Base-by-base conservation (phyloP, 1,139 yeast species). In the Waltiozyma solani region DNA sequence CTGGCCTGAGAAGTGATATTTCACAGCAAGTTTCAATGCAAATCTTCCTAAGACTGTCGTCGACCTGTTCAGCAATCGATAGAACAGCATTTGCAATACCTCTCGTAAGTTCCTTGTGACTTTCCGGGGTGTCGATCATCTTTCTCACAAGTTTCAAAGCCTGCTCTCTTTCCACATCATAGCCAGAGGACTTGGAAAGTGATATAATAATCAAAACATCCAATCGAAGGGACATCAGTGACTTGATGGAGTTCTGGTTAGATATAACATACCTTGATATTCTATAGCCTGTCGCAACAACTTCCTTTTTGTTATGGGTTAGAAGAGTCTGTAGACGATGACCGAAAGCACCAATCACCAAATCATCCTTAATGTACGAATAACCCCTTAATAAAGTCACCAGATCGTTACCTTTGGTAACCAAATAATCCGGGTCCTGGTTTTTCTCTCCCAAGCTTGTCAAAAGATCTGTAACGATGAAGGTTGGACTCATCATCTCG, bases 21-120 rank as follows among this genome's bases (percentile, higher is more conserved):
- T 89, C 97, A 34, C 86, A 72, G 14, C 85, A 52, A 0, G 95
- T 81, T 50, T 89, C 87, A 35, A 76, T 54, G 41, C 83, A 69
- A 27, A 78, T 62, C 20, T 63, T 64, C 40, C 75, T 65, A 43
- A 84, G 59, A 19, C 64, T 62, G 45, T 79, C 86, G 19, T 76
- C 80, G 14, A 64, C 54, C 40, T 67, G 73, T 48, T 82, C 94
- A 2, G 85, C 74, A 12, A 86, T 66, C 2, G 91, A 73, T 2
- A 85, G 76, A 6, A 91, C 51, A 1, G 94, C 79, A 42, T 87
- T 76, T 1, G 84, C 65, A 4, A 84, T 70, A 0, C 94, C 86
- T 26, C 73, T 65, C 2, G 81, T 72, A 12, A 87, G 55, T 44
- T 71, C 70, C 22, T 67, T 64, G 4, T 71, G 61, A 29, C 64